A percentile compares a stretch with the other conserved stretches of the same genome.
These are phyloP conservation scores for Dipteronia dyeriana DNA, from an alignment of 345 rosid genomes.

Conservation along the genomic window DNA sequence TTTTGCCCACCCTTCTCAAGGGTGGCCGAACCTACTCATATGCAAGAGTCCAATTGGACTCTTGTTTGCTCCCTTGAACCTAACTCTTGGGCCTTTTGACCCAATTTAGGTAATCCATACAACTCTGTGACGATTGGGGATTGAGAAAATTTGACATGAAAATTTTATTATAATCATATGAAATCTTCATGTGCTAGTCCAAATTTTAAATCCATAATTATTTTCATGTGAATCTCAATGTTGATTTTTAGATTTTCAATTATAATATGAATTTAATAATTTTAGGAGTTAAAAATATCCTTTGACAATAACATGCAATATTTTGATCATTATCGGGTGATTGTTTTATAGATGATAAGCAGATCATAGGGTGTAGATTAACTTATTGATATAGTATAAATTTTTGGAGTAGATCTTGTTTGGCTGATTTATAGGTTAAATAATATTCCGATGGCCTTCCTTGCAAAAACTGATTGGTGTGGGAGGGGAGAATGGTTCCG, in stretches of 20 bases:
- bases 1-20: too few relatives aligned
- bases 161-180: not conserved
- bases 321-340: not conserved
- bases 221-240: not conserved
- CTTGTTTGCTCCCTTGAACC: too few relatives aligned
- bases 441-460: not conserved
- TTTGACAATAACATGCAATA: not conserved
- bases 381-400: not conserved
- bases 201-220: not conserved
- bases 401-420: constrained; percentile 7
- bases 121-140: too few relatives aligned
- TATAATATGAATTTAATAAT: not conserved
- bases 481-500: not conserved
- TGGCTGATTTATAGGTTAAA: not conserved
- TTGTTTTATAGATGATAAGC: too few relatives aligned
- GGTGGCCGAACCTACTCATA: too few relatives aligned
- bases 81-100: too few relatives aligned
- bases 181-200: constrained; percentile 1
- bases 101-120: too few relatives aligned
- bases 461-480: not conserved
- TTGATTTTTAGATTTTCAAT: not conserved
- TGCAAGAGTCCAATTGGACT: too few relatives aligned
- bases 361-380: not conserved
- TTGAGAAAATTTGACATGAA: not conserved
- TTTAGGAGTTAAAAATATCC: not conserved